phyloP scores from a whole-genome alignment of 768 basidiomycete species.

The Hemileccinum impolitum region DNA sequence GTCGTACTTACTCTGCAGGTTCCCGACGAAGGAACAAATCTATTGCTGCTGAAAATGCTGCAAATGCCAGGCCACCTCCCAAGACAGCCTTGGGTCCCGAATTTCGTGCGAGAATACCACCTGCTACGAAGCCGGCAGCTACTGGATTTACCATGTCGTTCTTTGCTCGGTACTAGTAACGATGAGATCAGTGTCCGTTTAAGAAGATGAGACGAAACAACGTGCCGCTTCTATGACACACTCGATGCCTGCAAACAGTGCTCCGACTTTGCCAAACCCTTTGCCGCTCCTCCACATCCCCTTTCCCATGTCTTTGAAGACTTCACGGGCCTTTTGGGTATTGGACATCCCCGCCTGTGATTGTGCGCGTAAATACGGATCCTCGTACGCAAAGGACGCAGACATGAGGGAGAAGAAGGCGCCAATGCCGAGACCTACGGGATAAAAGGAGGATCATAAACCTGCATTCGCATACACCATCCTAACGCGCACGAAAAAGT shows the following conservation, averaged over 20 bases:
- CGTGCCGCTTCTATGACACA: constrained; percentile 92
- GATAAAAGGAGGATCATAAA: not conserved
- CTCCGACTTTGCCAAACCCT: constrained; percentile 92
- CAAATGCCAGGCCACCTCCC: constrained; percentile 89
- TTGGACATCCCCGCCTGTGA: constrained; percentile 54
- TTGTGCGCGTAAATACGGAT: constrained; percentile 74
- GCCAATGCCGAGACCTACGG: constrained; percentile 82
- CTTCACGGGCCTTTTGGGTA: constrained; percentile 75
- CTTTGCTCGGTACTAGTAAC: constrained; percentile 82
- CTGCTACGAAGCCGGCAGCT: constrained; percentile 82
- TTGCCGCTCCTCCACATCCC: constrained; percentile 90
- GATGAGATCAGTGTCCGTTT: not conserved
- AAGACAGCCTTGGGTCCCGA: constrained; percentile 83
- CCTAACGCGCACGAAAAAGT: not conserved
- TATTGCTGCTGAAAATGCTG: constrained; percentile 89
- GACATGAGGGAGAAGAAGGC: constrained; percentile 98
- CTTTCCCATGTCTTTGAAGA: constrained; percentile 92
- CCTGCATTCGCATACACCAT: not conserved
- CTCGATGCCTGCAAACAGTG: constrained; percentile 91
- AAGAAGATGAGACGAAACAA: constrained; percentile 15
- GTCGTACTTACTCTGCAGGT: constrained; percentile 62
- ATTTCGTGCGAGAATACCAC: constrained; percentile 83
- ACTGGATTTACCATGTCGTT: constrained; percentile 94
- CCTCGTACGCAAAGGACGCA: constrained; percentile 91
- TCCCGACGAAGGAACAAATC: constrained; percentile 80